These are phyloP conservation scores for Cladosporium sp. DNA, from an alignment of 2,329 filamentous ascomycete genomes.

Conservation along the genomic window DNA sequence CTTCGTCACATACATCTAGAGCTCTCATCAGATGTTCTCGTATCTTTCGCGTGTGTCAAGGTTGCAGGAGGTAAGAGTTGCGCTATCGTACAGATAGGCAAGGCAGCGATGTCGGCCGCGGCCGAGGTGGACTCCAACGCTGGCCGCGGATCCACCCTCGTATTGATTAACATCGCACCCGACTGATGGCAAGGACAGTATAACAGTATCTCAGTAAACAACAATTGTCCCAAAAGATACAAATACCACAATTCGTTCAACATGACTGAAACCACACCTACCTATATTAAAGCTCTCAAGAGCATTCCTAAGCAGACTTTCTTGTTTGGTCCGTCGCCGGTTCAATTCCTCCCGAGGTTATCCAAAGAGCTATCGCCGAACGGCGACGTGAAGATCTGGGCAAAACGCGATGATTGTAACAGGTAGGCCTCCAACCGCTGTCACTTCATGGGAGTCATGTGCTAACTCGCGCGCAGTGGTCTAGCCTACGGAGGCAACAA, in stretches of 20 bases:
- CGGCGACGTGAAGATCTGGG: constrained; percentile 59
- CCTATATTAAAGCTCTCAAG: constrained; percentile 20
- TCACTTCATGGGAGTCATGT: neutral
- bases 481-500: constrained; percentile 38
- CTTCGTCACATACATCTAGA: neutral
- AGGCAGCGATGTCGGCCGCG: constrained; percentile 7
- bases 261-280: constrained; percentile 12
- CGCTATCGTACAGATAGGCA: constrained; percentile 12
- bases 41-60: constrained; percentile 13
- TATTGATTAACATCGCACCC: neutral
- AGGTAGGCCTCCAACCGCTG: neutral
- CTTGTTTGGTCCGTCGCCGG: constrained; percentile 65
- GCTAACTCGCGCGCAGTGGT: constrained; percentile 16
- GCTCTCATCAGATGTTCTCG: neutral
- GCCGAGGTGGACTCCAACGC: neutral
- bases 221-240: no score
- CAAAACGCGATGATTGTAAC: constrained; percentile 65
- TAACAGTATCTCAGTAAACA: neutral
- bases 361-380: constrained; percentile 51
- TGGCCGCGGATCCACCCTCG: constrained; percentile 1
- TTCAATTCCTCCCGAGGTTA: constrained; percentile 63
- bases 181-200: neutral
- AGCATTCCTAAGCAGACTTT: constrained; percentile 57
- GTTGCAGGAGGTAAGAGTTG: neutral
- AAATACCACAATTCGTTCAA: no score